Percentiles rank a stretch among this genome's conserved stretches.
These are phyloP conservation scores for Straminergon stramineum DNA, from an alignment of 225 moss, liverwort and hornwort genomes.

Conservation along the genomic window DNA sequence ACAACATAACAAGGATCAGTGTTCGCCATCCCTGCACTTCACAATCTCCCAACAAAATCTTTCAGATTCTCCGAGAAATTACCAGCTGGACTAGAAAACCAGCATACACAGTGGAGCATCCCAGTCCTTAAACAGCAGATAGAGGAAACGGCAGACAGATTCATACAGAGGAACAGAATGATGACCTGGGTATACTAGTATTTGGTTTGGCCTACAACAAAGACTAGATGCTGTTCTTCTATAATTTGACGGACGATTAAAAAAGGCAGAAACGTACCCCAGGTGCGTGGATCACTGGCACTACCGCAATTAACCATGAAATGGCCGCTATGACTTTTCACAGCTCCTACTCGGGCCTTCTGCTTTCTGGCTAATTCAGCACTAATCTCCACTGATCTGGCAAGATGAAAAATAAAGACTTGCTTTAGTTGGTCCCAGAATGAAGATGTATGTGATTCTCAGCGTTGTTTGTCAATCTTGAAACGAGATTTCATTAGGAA, in stretches of 20 bases:
- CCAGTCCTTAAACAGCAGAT: neutral
- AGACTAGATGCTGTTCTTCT: neutral
- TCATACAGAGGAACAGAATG: neutral
- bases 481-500: neutral
- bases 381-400: slow-evolving; percentile 99
- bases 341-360: slow-evolving; percentile 58
- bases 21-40: slow-evolving; percentile 64
- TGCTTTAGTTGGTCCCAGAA: neutral
- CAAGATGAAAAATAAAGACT: neutral
- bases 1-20: slow-evolving; percentile 60
- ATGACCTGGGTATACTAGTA: neutral
- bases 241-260: neutral
- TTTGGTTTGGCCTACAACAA: neutral
- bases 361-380: slow-evolving; percentile 81
- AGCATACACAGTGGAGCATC: neutral
- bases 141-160: neutral
- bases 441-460: neutral
- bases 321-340: slow-evolving; percentile 52
- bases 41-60: slow-evolving; percentile 24
- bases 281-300: slow-evolving; percentile 68
- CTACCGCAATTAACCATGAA: slow-evolving; percentile 72
- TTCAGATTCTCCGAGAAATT: slow-evolving; percentile 13
- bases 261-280: slow-evolving; percentile 56
- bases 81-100: neutral
- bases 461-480: neutral